Conservation (phyloP, 768 basidiomycete genomes). For the Gloeopeniophorella convolvens region DNA sequence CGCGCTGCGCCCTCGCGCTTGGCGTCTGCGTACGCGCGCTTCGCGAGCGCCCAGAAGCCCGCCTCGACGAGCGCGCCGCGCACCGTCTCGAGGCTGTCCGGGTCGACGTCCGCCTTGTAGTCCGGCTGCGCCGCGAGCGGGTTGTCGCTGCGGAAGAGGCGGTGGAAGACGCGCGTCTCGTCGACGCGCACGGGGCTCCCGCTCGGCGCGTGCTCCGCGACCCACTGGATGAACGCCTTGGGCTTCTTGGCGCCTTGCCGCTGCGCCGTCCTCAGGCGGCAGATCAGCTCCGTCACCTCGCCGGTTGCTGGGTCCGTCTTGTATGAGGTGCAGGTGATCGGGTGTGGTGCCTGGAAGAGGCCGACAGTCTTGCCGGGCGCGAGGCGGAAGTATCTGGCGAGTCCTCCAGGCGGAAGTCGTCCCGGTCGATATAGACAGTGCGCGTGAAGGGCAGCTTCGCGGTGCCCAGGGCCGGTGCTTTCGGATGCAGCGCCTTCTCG, state of each 20-base stretch:
- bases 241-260: conserved; percentile 60
- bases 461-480: conserved; percentile 80
- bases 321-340: conserved; percentile 90
- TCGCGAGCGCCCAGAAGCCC: conserved; percentile 83
- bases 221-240: conserved; percentile 96
- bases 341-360: conserved; percentile 85
- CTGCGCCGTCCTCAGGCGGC: conserved; percentile 63
- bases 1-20: conserved; percentile 55
- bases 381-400: conserved; percentile 96
- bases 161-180: conserved; percentile 89
- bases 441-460: conserved; percentile 81
- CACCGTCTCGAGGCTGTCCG: conserved; percentile 73
- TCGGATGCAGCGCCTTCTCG: conserved; percentile 91
- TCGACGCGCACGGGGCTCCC: conserved; percentile 80
- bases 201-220: conserved; percentile 73
- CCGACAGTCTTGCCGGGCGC: conserved; percentile 98
- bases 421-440: conserved; percentile 84
- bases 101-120: conserved; percentile 77
- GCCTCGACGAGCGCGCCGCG: conserved; percentile 80
- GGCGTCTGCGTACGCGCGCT: conserved; percentile 57
- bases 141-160: conserved; percentile 90
- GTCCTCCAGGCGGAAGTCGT: conserved; percentile 89
- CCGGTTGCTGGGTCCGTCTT: conserved; percentile 68
- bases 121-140: conserved; percentile 64
- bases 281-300: conserved; percentile 71